Evolutionary conservation across 352 stramenopile species (phyloP).

Genomic region (Phytophthora pluvialis): DNA sequence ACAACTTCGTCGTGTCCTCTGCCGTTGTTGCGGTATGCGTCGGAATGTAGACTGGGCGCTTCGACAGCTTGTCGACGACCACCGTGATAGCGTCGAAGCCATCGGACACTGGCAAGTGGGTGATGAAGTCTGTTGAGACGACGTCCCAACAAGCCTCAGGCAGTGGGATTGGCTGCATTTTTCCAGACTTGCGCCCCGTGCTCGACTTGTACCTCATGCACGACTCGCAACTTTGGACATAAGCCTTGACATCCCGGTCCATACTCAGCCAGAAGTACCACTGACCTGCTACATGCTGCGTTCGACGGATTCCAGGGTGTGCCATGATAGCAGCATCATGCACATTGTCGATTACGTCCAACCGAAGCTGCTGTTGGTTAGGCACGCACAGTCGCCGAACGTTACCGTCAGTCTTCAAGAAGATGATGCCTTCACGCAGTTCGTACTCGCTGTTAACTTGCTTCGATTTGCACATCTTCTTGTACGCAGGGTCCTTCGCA

Average conservation of each 20-base stretch:
- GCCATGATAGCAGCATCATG: conserved; percentile 20
- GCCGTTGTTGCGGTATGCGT: conserved; percentile 15
- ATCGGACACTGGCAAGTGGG: neutral
- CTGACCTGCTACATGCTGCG: neutral
- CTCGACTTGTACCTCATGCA: conserved; percentile 33
- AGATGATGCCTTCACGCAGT: conserved; percentile 1
- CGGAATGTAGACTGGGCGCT: conserved; percentile 23
- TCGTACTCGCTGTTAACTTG: neutral
- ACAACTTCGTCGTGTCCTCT: conserved; percentile 14
- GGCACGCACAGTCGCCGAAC: conserved; percentile 11
- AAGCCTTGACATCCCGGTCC: conserved; percentile 10
- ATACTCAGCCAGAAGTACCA: conserved; percentile 5
- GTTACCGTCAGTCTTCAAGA: conserved; percentile 10
- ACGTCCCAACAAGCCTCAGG: conserved; percentile 30
- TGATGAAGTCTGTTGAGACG: conserved; percentile 40
- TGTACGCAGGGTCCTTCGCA: neutral
- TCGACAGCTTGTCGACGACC: conserved; percentile 33
- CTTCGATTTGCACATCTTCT: conserved; percentile 6
- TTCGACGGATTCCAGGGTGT: conserved; percentile 12
- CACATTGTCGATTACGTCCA: neutral
- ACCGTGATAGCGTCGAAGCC: conserved; percentile 14
- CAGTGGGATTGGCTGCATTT: conserved; percentile 24
- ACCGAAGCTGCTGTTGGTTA: conserved; percentile 9
- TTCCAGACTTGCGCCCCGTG: conserved; percentile 19
- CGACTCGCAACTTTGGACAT: conserved; percentile 32